These are phyloP conservation scores for Daedalea quercina DNA, from an alignment of 768 basidiomycete genomes.

Conservation along the genomic window DNA sequence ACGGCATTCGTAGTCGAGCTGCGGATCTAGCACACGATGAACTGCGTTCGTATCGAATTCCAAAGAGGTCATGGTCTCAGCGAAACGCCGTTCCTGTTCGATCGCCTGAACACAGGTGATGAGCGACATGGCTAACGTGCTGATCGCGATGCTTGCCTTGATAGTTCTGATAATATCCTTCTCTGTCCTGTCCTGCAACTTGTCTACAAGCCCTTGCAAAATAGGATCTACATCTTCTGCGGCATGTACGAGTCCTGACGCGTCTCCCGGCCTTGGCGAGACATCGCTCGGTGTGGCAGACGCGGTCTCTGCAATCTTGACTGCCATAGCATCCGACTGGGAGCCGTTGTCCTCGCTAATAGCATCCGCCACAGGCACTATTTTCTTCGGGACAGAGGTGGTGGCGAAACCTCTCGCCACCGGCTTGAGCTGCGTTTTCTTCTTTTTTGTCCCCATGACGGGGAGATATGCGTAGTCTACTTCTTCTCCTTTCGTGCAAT, in stretches of 20 bases:
- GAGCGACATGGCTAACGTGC: not conserved
- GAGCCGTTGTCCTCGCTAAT: conserved; percentile 20
- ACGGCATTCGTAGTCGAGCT: conserved; percentile 27
- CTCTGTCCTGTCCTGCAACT: conserved; percentile 81
- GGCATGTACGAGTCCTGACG: conserved; percentile 17
- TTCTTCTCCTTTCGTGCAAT: no score
- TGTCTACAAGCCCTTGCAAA: conserved; percentile 72
- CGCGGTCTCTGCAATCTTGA: conserved; percentile 16
- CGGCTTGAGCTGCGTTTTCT: conserved; percentile 74
- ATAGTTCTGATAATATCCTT: conserved; percentile 69
- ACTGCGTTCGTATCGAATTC: conserved; percentile 55
- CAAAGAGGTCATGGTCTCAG: conserved; percentile 54
- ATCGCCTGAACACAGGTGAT: conserved; percentile 45
- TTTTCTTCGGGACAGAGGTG: conserved; percentile 78
- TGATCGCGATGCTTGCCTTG: conserved; percentile 43
- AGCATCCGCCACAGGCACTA: conserved; percentile 21
- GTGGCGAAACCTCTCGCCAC: conserved; percentile 74
- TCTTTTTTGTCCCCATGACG: conserved; percentile 64
- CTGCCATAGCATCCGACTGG: conserved; percentile 1
- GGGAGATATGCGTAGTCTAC: not conserved
- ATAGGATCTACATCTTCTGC: conserved; percentile 42
- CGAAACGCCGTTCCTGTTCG: conserved; percentile 73
- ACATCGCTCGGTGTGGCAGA: conserved; percentile 8
- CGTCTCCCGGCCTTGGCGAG: not conserved
- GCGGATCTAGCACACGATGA: conserved; percentile 53